Evolutionary conservation across 306 rosid species (phyloP).

Genomic region (Cicer judaicum): DNA sequence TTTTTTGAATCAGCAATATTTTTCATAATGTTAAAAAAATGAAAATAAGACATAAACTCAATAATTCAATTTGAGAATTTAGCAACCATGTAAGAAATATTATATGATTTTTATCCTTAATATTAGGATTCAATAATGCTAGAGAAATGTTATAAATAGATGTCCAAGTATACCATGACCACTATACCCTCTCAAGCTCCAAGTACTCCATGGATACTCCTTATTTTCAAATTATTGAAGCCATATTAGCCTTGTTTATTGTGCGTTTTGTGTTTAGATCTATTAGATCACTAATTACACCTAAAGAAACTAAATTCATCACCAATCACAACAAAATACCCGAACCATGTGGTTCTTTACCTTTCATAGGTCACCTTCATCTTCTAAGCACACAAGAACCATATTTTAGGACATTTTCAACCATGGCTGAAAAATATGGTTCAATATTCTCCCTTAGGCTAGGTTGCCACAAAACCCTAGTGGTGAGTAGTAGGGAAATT

Average conservation of each 20-base stretch:
- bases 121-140: conserved; percentile 14
- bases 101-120: neutral
- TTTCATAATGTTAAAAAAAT: too few species aligned
- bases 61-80: too few species aligned
- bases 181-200: neutral
- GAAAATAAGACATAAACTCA: too few species aligned
- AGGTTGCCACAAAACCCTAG: conserved; percentile 42
- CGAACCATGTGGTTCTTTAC: conserved; percentile 46
- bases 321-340: conserved; percentile 31
- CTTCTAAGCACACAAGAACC: conserved; percentile 41
- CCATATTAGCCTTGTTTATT: conserved; percentile 32
- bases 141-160: conserved; percentile 29
- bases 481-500: conserved; percentile 48
- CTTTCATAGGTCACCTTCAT: conserved; percentile 60
- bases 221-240: conserved; percentile 1
- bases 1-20: too few species aligned
- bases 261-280: neutral
- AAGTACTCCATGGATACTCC: conserved; percentile 41
- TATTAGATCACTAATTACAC: neutral
- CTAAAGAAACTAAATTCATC: neutral
- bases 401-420: conserved; percentile 41
- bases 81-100: too few species aligned
- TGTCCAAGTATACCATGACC: neutral
- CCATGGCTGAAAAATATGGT: conserved; percentile 51
- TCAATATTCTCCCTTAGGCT: conserved; percentile 47